Evolutionary conservation across 2,329 filamentous ascomycete genomes (phyloP).

Genomic region (Diaporthe caulivora): DNA sequence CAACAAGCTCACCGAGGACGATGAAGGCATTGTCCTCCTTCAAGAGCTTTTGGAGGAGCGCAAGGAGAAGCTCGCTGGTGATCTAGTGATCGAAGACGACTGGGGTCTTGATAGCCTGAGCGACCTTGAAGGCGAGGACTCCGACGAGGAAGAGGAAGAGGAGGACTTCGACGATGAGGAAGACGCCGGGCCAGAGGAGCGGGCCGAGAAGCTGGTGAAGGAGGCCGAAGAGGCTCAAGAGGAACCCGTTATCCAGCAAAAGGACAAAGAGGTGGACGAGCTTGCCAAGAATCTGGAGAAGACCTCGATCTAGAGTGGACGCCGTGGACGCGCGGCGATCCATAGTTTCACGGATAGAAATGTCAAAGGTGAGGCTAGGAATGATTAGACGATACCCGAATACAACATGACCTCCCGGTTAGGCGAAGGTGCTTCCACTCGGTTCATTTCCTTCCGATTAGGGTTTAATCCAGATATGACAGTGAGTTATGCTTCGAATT

Average conservation of each 20-base stretch:
- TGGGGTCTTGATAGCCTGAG: conserved; percentile 90
- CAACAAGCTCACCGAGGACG: conserved; percentile 93
- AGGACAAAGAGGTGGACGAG: conserved; percentile 84
- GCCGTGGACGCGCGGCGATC: conserved; percentile 1
- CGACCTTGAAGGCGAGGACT: conserved; percentile 84
- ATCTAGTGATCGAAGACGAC: conserved; percentile 78
- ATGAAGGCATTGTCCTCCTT: conserved; percentile 76
- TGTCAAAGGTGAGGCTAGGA: conserved; percentile 37
- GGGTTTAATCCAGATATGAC: background rate
- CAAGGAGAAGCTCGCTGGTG: conserved; percentile 79
- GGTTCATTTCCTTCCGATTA: background rate
- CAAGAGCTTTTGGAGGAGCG: conserved; percentile 80
- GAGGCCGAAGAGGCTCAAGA: conserved; percentile 80
- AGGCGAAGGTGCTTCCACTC: conserved; percentile 31
- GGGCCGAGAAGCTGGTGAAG: conserved; percentile 76
- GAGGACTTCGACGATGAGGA: conserved; percentile 77
- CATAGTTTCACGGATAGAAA: conserved; percentile 36
- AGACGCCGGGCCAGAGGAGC: conserved; percentile 68
- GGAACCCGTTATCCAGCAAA: conserved; percentile 76
- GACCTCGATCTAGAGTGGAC: conserved; percentile 64
- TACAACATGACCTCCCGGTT: conserved; percentile 39
- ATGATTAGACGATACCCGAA: conserved; percentile 42
- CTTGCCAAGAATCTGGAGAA: conserved; percentile 82
- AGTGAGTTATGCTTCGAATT: background rate
- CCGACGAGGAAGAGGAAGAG: conserved; percentile 76